Evolutionary conservation across 2,329 filamentous ascomycete genomes (phyloP).

Genomic region (Capronia coronata): DNA sequence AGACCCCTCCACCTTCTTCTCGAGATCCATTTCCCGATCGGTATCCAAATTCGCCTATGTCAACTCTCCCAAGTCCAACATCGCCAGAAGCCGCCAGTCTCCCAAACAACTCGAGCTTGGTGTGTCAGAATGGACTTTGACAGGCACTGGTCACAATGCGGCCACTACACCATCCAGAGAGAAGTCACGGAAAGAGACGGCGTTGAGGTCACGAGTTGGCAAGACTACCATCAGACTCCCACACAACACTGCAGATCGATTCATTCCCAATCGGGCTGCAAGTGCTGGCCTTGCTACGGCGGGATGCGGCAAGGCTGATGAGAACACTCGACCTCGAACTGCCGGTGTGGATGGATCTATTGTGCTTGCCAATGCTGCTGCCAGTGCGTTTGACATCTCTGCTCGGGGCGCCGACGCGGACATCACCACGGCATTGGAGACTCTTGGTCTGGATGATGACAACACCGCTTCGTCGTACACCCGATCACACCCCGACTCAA

Average conservation of each 20-base stretch:
- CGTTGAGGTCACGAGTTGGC: conserved; percentile 40
- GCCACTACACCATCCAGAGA: conserved; percentile 53
- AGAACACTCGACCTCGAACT: conserved; percentile 67
- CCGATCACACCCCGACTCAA: conserved; percentile 76
- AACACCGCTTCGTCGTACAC: conserved; percentile 59
- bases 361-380: conserved; percentile 65
- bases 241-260: conserved; percentile 75
- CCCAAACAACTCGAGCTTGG: conserved; percentile 85
- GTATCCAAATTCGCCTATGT: conserved; percentile 60
- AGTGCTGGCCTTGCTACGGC: conserved; percentile 81
- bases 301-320: conserved; percentile 78
- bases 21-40: conserved; percentile 52
- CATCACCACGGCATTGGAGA: conserved; percentile 70
- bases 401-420: conserved; percentile 62
- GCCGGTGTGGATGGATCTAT: conserved; percentile 64
- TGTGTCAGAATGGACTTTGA: conserved; percentile 85
- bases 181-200: conserved; percentile 50
- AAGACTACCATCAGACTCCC: conserved; percentile 69
- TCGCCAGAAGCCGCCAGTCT: conserved; percentile 65
- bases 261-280: conserved; percentile 87
- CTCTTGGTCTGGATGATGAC: conserved; percentile 67
- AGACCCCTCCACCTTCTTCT: conserved; percentile 72
- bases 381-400: conserved; percentile 53
- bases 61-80: conserved; percentile 95
- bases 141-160: conserved; percentile 62